Evolutionary conservation across 345 rosid genomes (phyloP), one percentile per base, ranked within the genome.

Genomic region (Cochlearia excelsa): DNA sequence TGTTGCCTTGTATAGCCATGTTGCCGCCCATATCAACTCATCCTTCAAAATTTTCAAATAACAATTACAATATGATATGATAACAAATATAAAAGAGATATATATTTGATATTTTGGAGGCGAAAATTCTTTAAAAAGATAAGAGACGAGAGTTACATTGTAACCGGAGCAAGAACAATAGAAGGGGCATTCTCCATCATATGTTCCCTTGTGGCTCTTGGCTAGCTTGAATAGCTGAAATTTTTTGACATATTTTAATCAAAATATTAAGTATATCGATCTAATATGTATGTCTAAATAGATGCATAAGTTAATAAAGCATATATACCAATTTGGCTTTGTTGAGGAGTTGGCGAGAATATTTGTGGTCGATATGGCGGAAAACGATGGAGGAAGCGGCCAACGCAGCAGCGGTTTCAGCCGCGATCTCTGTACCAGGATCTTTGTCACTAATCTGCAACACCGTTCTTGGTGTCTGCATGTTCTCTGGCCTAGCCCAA

Each of bases 181-280:
- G 74, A 86, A 92, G 41, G 98, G 98, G 75, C 97, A 92, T 78
- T 86, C 98, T 72, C 98, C 96, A 43, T 86, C 95, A 45, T 33
- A 92, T 16, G 86, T 84, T 64, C 87, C 90, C 71, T 81, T 84
- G 73, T 82, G 80, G 6, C 61, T 9, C 59, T 77, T 83, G 0
- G 98, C 95, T 28, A 92, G 77, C 59, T 72, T 28, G 48, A 79
- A 92, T 37, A 92, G 86, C 96, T 92, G 81, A 53, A 67, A 29
- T 53, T n/a, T n/a, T n/a, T 40, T 39, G 35, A 59, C 2, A 69
- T 44, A 52, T 48, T 34, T 34, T 26, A 3, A 31, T 31, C 30
- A 46, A 31, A n/a, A 16, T 16, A 16, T 16, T 16, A 16, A 2
- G 0, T 48, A 27, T 27, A 61, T 45, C 10, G 30, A 37, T 3